These are phyloP conservation scores for Penicillium roqueforti DNA, from an alignment of 495 filamentous ascomycete genomes.

Conservation along the genomic window DNA sequence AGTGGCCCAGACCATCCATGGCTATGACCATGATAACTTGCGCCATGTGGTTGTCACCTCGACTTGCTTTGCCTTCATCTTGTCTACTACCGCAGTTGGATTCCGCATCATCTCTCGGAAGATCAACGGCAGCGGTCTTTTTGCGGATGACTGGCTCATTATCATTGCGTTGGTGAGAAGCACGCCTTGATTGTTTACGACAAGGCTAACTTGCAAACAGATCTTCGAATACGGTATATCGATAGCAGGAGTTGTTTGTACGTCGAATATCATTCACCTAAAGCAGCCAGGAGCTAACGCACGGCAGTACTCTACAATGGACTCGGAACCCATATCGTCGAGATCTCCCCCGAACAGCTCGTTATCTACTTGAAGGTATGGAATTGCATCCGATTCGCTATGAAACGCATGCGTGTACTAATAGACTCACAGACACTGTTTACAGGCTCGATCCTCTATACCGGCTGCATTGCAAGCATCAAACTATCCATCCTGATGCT, in stretches of 20 bases:
- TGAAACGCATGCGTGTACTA: background rate
- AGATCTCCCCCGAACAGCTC: constrained; percentile 16
- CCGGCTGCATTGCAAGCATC: constrained; percentile 20
- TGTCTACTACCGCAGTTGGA: constrained; percentile 22
- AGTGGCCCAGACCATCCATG: constrained; percentile 4
- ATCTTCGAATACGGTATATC: constrained; percentile 22
- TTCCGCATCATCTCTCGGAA: constrained; percentile 23
- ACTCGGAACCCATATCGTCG: constrained; percentile 20
- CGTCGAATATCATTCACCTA: background rate
- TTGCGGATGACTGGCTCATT: constrained; percentile 20
- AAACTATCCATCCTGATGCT: constrained; percentile 41
- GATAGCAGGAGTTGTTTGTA: constrained; percentile 22
- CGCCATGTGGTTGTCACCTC: constrained; percentile 26
- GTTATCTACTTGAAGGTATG: constrained; percentile 19
- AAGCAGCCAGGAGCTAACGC: background rate
- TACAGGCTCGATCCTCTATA: constrained; percentile 24
- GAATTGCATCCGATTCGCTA: background rate
- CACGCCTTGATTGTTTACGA: background rate
- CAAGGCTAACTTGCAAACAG: background rate
- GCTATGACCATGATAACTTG: constrained; percentile 21
- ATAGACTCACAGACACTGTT: constrained; percentile 16
- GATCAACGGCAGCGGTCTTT: constrained; percentile 21
- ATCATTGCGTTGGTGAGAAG: constrained; percentile 17
- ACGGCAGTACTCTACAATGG: constrained; percentile 22
- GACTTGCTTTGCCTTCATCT: constrained; percentile 24